These are phyloP conservation scores for Tylopilus sp. DNA, from an alignment of 768 basidiomycete species.

Conservation along the genomic window DNA sequence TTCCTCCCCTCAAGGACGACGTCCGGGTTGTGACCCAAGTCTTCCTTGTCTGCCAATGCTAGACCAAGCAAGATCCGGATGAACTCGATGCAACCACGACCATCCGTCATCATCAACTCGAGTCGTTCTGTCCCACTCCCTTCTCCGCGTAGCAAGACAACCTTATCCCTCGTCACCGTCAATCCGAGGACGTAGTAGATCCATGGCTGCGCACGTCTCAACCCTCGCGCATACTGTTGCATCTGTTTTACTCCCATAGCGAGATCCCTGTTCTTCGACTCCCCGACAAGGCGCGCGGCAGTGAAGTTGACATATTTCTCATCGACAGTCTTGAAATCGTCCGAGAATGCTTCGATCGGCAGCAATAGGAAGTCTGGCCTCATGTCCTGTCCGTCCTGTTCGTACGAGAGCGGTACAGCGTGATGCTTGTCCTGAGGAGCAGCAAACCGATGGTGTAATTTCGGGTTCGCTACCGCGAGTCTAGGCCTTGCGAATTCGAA, in stretches of 20 bases:
- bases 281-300: neutral
- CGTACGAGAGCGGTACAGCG: neutral
- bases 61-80: conserved; percentile 13
- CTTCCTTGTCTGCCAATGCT: neutral
- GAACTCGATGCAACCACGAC: conserved; percentile 8
- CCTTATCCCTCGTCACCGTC: neutral
- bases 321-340: neutral
- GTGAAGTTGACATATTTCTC: neutral
- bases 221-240: neutral
- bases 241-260: neutral
- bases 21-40: conserved; percentile 11
- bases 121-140: conserved; percentile 9
- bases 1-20: too few relatives aligned
- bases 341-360: conserved; percentile 2
- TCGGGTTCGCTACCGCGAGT: neutral
- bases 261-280: conserved; percentile 1
- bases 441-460: neutral
- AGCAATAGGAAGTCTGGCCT: neutral
- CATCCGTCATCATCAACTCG: neutral
- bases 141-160: conserved; percentile 6
- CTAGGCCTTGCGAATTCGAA: neutral
- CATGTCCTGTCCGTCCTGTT: neutral
- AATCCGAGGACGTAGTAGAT: neutral
- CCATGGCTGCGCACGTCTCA: neutral
- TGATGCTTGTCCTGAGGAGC: neutral